Conservation (phyloP, 2,329 filamentous ascomycete genomes). For the Penicillium brasilianum region DNA sequence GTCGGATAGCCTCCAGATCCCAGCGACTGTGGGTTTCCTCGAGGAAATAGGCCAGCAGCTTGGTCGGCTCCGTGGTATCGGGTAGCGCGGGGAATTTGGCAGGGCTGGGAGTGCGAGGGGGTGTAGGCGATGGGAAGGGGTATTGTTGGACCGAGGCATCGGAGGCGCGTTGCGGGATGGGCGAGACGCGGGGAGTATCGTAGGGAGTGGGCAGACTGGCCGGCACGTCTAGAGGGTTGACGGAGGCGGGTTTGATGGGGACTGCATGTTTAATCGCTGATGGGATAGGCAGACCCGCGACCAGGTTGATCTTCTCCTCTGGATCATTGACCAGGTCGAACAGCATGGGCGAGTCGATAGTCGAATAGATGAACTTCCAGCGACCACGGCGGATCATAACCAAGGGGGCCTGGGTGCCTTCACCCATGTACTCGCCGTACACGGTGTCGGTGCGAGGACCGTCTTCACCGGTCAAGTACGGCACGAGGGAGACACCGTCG, state of each 20-base stretch:
- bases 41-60: slow-evolving; percentile 68
- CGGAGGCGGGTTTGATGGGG: slow-evolving; percentile 49
- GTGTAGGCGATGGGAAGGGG: slow-evolving; percentile 42
- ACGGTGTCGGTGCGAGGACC: slow-evolving; percentile 73
- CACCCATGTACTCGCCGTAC: slow-evolving; percentile 93
- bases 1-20: slow-evolving; percentile 79
- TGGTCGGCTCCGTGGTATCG: slow-evolving; percentile 41
- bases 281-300: slow-evolving; percentile 40
- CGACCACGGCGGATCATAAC: slow-evolving; percentile 91
- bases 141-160: slow-evolving; percentile 20
- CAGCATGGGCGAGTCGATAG: slow-evolving; percentile 81
- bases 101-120: slow-evolving; percentile 48
- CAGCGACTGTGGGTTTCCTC: slow-evolving; percentile 75
- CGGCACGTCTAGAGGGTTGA: slow-evolving; percentile 29
- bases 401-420: slow-evolving; percentile 84
- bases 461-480: slow-evolving; percentile 69
- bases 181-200: slow-evolving; percentile 38
- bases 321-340: slow-evolving; percentile 80
- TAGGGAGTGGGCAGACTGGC: slow-evolving; percentile 39
- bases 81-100: slow-evolving; percentile 41
- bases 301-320: slow-evolving; percentile 74
- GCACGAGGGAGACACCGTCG: slow-evolving; percentile 80
- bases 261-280: slow-evolving; percentile 35
- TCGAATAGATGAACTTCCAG: slow-evolving; percentile 91
- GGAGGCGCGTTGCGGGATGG: slow-evolving; percentile 30